These are phyloP conservation scores for Heterococcus sp. DNA, from an alignment of 108 stramenopile species.

Conservation along the genomic window DNA sequence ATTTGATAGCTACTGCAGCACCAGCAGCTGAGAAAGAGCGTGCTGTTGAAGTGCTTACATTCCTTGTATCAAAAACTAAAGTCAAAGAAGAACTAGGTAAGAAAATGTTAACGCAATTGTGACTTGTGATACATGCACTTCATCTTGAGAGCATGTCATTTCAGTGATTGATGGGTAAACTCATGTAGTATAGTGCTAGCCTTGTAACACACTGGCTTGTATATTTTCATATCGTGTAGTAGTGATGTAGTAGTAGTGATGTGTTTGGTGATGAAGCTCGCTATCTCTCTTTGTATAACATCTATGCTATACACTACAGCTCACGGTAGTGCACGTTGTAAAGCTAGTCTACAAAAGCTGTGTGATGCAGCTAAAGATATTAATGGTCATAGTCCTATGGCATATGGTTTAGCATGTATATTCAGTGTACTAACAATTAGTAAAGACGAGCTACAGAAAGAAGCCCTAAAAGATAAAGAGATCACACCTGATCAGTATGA, in stretches of 20 bases:
- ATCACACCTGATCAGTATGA: slow-evolving; percentile 93
- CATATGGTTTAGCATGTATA: slow-evolving; percentile 78
- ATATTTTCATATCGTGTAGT: no score
- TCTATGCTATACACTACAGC: no score
- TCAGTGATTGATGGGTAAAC: no score
- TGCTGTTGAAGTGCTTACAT: slow-evolving; percentile 83
- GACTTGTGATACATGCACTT: no score
- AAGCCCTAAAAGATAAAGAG: slow-evolving; percentile 84
- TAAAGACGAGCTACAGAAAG: slow-evolving; percentile 73
- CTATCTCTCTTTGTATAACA: no score
- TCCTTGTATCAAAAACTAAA: slow-evolving; percentile 77
- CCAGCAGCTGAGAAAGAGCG: slow-evolving; percentile 59
- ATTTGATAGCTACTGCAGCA: slow-evolving; percentile 22
- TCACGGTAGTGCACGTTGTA: slow-evolving; percentile 28
- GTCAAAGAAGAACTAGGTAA: slow-evolving; percentile 60
- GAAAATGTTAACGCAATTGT: no score
- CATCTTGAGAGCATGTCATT: no score
- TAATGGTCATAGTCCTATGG: slow-evolving; percentile 65
- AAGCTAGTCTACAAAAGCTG: slow-evolving; percentile 67
- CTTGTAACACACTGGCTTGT: no score
- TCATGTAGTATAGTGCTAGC: no score
- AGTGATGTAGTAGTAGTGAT: no score
- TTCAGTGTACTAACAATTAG: slow-evolving; percentile 77
- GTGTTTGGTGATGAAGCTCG: no score
- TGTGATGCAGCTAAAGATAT: slow-evolving; percentile 13